These are phyloP conservation scores for Amanita muscaria DNA, from an alignment of 768 basidiomycete species.

Conservation along the genomic window DNA sequence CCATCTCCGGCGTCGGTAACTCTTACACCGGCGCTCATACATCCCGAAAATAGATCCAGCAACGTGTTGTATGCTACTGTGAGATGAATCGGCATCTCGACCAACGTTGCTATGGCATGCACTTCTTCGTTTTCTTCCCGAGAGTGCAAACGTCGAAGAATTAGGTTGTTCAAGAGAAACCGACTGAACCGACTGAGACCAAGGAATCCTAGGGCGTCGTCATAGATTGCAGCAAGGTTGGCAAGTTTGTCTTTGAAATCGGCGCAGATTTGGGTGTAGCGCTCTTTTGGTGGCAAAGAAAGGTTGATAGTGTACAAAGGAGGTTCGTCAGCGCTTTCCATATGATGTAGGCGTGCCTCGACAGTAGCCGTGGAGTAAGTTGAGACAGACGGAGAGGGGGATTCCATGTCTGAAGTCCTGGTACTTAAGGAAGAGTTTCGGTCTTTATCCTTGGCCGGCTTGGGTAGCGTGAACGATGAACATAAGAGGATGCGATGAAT, in stretches of 20 bases:
- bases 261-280: conserved; percentile 24
- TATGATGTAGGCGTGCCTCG: background rate
- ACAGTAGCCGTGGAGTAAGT: background rate
- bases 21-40: conserved; percentile 27
- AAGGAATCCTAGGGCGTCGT: conserved; percentile 16
- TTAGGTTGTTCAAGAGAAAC: conserved; percentile 16
- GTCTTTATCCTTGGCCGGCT: no score
- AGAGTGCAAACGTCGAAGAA: conserved; percentile 23
- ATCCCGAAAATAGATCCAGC: conserved; percentile 29
- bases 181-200: conserved; percentile 16
- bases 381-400: no score
- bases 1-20: conserved; percentile 14
- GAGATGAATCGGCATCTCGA: conserved; percentile 22
- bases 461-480: no score
- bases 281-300: conserved; percentile 20
- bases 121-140: conserved; percentile 28
- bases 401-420: no score
- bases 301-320: conserved; percentile 26
- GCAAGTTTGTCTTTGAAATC: conserved; percentile 21
- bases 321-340: conserved; percentile 9
- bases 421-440: no score
- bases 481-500: no score
- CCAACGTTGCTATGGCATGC: conserved; percentile 21
- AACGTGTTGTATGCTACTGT: conserved; percentile 33
- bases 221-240: conserved; percentile 21